Evolutionary conservation across 1,284 basidiomycete species (phyloP).

Genomic region (Sporisorium exsertum): DNA sequence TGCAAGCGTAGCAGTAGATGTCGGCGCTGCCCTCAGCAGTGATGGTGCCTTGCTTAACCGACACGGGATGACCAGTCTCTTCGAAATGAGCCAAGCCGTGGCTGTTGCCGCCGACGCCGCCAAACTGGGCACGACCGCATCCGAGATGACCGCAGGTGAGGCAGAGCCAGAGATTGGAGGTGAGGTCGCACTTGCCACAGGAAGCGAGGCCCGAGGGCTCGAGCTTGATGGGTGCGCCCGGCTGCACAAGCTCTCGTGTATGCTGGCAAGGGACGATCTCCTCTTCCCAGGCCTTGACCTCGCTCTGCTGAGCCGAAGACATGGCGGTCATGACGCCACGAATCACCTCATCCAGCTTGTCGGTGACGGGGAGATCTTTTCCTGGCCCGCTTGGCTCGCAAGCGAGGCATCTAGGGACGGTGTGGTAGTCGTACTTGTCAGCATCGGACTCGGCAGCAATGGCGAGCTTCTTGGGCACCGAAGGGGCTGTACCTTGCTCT

Average conservation of each 20-base stretch:
- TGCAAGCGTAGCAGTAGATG: constrained; percentile 92
- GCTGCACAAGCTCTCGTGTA: constrained; percentile 79
- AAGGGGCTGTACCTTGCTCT: constrained; percentile 4
- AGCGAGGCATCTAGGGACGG: constrained; percentile 77
- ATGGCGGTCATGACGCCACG: constrained; percentile 83
- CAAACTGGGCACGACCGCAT: constrained; percentile 89
- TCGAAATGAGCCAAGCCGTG: constrained; percentile 88
- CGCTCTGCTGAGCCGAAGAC: constrained; percentile 88
- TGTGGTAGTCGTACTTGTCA: constrained; percentile 83
- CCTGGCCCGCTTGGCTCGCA: constrained; percentile 74
- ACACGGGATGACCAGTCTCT: constrained; percentile 81
- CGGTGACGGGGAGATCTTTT: constrained; percentile 72
- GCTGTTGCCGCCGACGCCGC: constrained; percentile 87
- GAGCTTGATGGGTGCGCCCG: constrained; percentile 49
- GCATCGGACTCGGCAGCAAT: constrained; percentile 85
- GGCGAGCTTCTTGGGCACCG: constrained; percentile 82
- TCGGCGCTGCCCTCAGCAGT: constrained; percentile 94
- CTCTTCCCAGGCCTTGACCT: constrained; percentile 98
- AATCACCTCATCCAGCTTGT: constrained; percentile 73
- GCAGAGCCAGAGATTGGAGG: constrained; percentile 90
- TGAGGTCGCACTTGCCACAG: constrained; percentile 62
- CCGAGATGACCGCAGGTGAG: constrained; percentile 90
- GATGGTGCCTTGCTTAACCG: constrained; percentile 96
- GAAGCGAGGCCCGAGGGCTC: constrained; percentile 48
- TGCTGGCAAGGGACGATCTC: constrained; percentile 90